Evolutionary conservation across 441 rosid genomes (phyloP), one percentile per base, ranked within the genome.

Genomic region (Gossypium armourianum): DNA sequence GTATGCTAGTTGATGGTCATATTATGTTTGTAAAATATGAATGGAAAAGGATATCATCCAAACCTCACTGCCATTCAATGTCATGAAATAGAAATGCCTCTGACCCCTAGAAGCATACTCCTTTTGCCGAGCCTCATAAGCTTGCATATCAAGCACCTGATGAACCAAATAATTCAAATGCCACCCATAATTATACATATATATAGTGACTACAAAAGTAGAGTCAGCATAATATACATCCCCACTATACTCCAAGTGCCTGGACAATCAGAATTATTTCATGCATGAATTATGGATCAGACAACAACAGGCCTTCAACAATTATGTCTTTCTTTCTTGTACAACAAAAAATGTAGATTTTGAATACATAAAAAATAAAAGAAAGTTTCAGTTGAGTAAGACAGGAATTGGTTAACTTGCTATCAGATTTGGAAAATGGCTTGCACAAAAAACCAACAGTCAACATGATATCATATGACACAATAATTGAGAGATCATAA

Each of bases 31-130:
- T 16, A 58, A 72, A 16, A 45, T 26, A 28, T 12, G 40, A 59
- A 20, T 2, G 63, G 69, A 15, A 54, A 32, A 64, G n/a, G n/a
- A 24, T 45, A 55, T 69, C 6, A 74, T 66, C 24, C 86, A 70
- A 75, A 94, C 99, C 99, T 94, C 99, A 71, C 92, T 90, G 78
- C 96, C 96, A 78, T 90, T 86, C 80, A 94, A 82, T 16, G 99
- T 92, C 99, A 94, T 94, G 84, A 94, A 94, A 84, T 94, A 94
- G 86, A 92, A 94, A 89, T 94, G 99, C 84, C 88, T 94, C 80
- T 94, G 97, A 77, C 96, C 90, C 83, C 77, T 86, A 40, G 84
- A 83, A 64, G 97, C 99, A 86, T 94, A 94, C 72, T 94, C 90
- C 78, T 81, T 89, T 74, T 88, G 97, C 8, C 99, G 87, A 72